A percentile compares a stretch with the other conserved stretches of the same genome.
Conservation (phyloP, 441 rosid species). For the Mallotus japonicus region DNA sequence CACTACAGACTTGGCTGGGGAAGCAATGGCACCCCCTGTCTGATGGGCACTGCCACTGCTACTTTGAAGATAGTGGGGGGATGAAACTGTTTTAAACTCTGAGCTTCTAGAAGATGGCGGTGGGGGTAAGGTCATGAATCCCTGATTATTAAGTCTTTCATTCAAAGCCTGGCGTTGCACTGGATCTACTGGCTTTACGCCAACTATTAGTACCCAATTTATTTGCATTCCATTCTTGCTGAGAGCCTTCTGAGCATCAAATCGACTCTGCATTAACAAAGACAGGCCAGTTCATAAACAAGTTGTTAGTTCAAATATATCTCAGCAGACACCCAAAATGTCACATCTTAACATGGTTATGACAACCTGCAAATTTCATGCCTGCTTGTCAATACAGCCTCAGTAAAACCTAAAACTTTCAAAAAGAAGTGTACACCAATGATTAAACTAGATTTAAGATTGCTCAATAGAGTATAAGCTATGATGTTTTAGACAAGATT, state of each 20-base stretch:
- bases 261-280: constrained; percentile 55
- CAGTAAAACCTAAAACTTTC: neutral
- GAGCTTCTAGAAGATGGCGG: constrained; percentile 48
- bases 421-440: neutral
- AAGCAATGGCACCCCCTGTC: constrained; percentile 67
- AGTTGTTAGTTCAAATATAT: constrained; percentile 3
- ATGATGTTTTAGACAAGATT: neutral
- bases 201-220: constrained; percentile 68
- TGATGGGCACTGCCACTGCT: constrained; percentile 56
- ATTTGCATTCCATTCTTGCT: constrained; percentile 84
- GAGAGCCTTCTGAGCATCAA: constrained; percentile 90
- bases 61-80: constrained; percentile 59
- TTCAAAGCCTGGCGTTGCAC: constrained; percentile 70
- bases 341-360: neutral
- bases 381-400: neutral
- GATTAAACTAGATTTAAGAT: neutral
- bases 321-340: neutral
- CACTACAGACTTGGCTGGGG: constrained; percentile 75
- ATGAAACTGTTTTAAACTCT: constrained; percentile 40
- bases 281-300: constrained; percentile 1
- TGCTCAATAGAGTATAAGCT: neutral
- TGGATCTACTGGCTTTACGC: constrained; percentile 88
- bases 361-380: neutral
- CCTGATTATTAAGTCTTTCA: constrained; percentile 70
- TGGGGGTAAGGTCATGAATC: constrained; percentile 79